These are phyloP conservation scores for Botrytis galanthina DNA, from an alignment of 2,329 filamentous ascomycete genomes.

Conservation along the genomic window DNA sequence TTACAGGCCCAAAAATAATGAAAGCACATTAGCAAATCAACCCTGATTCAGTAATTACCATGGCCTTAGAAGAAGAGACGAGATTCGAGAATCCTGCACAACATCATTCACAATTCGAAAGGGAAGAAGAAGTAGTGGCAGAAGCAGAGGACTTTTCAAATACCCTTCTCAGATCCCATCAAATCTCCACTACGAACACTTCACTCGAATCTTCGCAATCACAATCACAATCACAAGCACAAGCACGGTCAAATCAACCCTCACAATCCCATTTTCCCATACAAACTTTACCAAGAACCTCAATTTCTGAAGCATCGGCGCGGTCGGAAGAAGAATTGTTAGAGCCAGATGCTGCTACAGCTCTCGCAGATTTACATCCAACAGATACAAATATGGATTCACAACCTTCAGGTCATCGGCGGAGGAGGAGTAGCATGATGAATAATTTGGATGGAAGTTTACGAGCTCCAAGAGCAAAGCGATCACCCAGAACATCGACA, in stretches of 20 bases:
- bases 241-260: background rate
- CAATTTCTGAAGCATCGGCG: slow-evolving; percentile 22
- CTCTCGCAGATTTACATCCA: slow-evolving; percentile 27
- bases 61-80: background rate
- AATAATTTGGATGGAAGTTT: slow-evolving; percentile 28
- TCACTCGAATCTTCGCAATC: background rate
- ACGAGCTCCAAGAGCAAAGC: slow-evolving; percentile 18
- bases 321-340: slow-evolving; percentile 25
- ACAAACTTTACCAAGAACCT: slow-evolving; percentile 24
- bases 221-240: background rate
- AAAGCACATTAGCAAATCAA: slow-evolving; percentile 7
- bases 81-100: background rate
- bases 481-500: slow-evolving; percentile 26
- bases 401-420: slow-evolving; percentile 34
- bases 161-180: background rate
- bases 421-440: slow-evolving; percentile 38
- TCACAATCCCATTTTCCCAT: slow-evolving; percentile 23
- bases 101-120: slow-evolving; percentile 13
- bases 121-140: background rate
- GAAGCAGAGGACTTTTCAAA: background rate
- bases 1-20: slow-evolving; percentile 10
- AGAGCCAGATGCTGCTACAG: slow-evolving; percentile 31
- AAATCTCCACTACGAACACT: slow-evolving; percentile 1
- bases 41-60: slow-evolving; percentile 11
- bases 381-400: slow-evolving; percentile 31